These are phyloP conservation scores for Quercus suber DNA, from an alignment of 306 rosid species.

Conservation along the genomic window DNA sequence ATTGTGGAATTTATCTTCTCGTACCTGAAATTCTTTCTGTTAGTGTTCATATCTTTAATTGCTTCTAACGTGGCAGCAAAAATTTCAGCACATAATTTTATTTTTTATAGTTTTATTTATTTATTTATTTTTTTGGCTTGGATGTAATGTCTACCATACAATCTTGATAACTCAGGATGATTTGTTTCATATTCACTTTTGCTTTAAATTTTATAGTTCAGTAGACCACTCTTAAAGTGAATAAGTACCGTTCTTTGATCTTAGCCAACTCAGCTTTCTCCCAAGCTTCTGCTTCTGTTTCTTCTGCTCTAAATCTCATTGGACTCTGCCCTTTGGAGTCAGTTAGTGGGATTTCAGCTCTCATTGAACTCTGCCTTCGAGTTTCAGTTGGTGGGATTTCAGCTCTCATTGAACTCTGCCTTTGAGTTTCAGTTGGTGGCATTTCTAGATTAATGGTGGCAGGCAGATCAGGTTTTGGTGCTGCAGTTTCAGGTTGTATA, in stretches of 20 bases:
- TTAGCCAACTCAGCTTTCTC: slow-evolving; percentile 53
- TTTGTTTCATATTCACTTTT: neutral
- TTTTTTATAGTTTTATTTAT: slow-evolving; percentile 7
- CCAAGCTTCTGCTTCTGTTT: slow-evolving; percentile 60
- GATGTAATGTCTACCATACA: neutral
- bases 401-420: slow-evolving; percentile 23
- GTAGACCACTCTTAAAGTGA: neutral
- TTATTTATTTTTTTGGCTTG: neutral
- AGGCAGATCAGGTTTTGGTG: slow-evolving; percentile 21
- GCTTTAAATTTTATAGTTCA: neutral
- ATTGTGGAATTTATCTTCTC: slow-evolving; percentile 41
- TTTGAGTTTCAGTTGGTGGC: slow-evolving; percentile 17
- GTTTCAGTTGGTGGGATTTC: slow-evolving; percentile 10
- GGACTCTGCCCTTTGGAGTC: slow-evolving; percentile 11
- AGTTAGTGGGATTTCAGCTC: neutral
- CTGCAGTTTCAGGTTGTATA: slow-evolving; percentile 33
- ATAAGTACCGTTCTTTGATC: slow-evolving; percentile 51
- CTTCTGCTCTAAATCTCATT: slow-evolving; percentile 7
- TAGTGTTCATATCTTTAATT: neutral
- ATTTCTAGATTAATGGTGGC: slow-evolving; percentile 2
- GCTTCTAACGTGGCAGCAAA: neutral
- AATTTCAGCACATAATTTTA: neutral
- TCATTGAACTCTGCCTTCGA: slow-evolving; percentile 19
- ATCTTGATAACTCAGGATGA: neutral
- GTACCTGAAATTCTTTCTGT: slow-evolving; percentile 46